Evolutionary conservation across 2,329 filamentous ascomycete species (phyloP), one percentile per base, ranked within the genome.

Genomic region (Venturia asperata): DNA sequence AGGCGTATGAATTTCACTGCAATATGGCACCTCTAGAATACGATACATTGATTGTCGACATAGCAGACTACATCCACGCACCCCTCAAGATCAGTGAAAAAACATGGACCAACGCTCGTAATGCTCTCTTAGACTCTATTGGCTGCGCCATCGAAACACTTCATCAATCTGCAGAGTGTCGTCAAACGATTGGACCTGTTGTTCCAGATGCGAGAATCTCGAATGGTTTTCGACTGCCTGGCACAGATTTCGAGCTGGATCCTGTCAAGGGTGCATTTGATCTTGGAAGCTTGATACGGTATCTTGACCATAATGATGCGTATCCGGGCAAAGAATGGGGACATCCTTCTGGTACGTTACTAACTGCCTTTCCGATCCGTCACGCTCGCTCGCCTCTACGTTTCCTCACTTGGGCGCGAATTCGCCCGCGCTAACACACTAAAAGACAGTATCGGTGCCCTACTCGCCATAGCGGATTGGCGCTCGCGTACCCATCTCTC

Each of bases 251-350:
- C 45, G 66, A 70, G 10, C 61, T 78, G 15, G 77, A 79, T 64
- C 72, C 73, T 3, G 56, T 75, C 0, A 75, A 78, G 60, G 77
- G 75, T 0, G 74, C 77, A 17, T 79, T 78, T 64, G 73, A 76
- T 63, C 52, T 79, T 27, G 76, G 75, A 0, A 67, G 70, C 1
- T 66, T 77, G 67, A 77, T 79, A 45, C 71, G 77, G 34, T 78
- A 77, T 63, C 67, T 79, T 17, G 77, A 79, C 66, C 76, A 77
- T 62, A 79, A 78, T 62, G 77, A 79, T 70, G 76, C 73, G 5
- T 70, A 74, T n/a, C 65, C 69, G 10, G 77, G 76, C 0, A 71
- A 70, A n/a, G 77, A 79, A 69, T 78, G 77, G 77, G 76, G 76
- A 0, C 77, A 79, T 70, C 77, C 77, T 15, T 77, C 52, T 37